Evolutionary conservation across 441 rosid genomes (phyloP), one percentile per base, ranked within the genome.

Genomic region (Raphanus hybrid): DNA sequence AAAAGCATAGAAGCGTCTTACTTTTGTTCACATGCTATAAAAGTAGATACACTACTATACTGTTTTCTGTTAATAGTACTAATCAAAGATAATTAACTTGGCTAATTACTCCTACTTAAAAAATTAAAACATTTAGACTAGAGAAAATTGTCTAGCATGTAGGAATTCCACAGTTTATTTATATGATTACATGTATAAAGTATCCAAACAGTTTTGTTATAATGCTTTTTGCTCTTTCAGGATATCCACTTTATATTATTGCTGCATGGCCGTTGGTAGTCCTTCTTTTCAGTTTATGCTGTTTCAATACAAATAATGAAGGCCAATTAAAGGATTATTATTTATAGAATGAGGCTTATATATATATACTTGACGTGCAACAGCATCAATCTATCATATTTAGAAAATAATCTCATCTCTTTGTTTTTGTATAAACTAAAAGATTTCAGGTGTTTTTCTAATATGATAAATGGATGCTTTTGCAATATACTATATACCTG

Each of bases 231-330:
- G 23, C 59, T 16, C 59, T 54, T 54, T 54, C 26, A 15, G 26
- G 26, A 54, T 54, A 16, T 54, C 11, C 59, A 54, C 26, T 54
- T 54, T 54, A 14, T 50, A 54, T 54, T 54, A 7, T 54, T 15
- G 59, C 59, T 16, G 59, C 59, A 16, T 54, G 59, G 59, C 59
- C 59, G 3, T 54, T 54, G 26, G 59, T 54, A 6, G 10, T 54
- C 26, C 59, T 7, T 54, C 57, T 52, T 54, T 54, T 54, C 26
- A 54, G 59, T 54, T 54, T 54, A 54, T 54, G 59, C 59, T 54
- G 59, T 54, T 54, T 8, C 3, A 16, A 54, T 15, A 54, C 26
- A 54, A 54, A 54, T 15, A 54, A 7, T 15, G 26, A 54, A 54
- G 59, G 26, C 9, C 58, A 52, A 15, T 52, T 52, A 15, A 5